Evolutionary conservation across 176 grass and related monocot genomes (phyloP).

Genomic region (Urochloa ruziziensis): DNA sequence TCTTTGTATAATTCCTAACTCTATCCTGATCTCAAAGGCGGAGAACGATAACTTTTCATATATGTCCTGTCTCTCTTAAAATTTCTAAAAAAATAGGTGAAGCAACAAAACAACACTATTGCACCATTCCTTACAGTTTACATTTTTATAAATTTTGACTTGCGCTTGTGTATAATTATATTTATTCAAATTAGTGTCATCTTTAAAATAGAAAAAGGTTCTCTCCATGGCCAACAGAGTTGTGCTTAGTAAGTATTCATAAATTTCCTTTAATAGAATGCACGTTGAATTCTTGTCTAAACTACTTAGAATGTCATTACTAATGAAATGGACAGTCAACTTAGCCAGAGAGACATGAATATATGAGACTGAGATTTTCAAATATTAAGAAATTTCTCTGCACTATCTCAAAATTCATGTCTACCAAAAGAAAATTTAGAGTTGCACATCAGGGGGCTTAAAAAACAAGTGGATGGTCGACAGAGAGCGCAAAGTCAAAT

Average conservation of each 20-base stretch:
- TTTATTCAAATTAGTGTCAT: neutral
- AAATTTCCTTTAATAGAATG: neutral
- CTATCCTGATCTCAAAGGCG: too few species aligned
- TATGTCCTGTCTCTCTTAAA: neutral
- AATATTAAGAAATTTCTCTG: neutral
- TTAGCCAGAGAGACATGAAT: neutral
- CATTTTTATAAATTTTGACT: neutral
- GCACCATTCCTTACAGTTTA: neutral
- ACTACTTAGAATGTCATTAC: neutral
- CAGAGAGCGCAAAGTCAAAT: conserved; percentile 36
- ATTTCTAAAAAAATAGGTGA: neutral
- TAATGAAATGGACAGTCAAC: neutral
- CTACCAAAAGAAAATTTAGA: neutral
- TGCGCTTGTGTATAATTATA: neutral
- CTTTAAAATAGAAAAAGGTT: too few species aligned
- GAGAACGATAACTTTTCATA: too few species aligned
- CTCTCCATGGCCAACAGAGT: too few species aligned
- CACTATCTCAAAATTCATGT: neutral
- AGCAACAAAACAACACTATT: neutral
- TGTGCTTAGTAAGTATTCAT: neutral
- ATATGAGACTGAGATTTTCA: neutral
- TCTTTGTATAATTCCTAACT: too few species aligned
- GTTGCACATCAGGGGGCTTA: neutral
- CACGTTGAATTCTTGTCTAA: neutral
- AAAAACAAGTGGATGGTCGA: neutral